Evolutionary conservation across 495 filamentous ascomycete genomes (phyloP).

Genomic region (Hypoxylon subgilvum): DNA sequence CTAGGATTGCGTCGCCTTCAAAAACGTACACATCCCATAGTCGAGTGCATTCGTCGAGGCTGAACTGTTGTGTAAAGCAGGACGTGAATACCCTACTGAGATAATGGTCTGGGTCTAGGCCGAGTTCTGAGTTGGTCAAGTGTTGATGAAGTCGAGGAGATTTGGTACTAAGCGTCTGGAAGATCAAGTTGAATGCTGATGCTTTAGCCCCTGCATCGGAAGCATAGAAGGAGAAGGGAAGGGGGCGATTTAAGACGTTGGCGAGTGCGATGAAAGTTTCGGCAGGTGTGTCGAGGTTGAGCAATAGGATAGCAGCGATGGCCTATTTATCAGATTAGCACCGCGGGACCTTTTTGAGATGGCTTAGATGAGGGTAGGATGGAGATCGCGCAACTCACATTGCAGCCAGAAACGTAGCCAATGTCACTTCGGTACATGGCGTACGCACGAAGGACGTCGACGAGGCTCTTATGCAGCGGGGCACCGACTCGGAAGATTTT

Average conservation of each 20-base stretch:
- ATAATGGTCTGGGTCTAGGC: slow-evolving; percentile 57
- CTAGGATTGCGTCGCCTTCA: slow-evolving; percentile 82
- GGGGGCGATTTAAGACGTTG: slow-evolving; percentile 85
- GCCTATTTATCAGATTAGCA: slow-evolving; percentile 56
- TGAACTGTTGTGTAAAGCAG: slow-evolving; percentile 60
- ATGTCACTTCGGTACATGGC: slow-evolving; percentile 93
- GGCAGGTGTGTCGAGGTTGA: slow-evolving; percentile 75
- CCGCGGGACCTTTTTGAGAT: not conserved
- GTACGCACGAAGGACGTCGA: slow-evolving; percentile 87
- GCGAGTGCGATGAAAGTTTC: slow-evolving; percentile 83
- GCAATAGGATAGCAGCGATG: slow-evolving; percentile 83
- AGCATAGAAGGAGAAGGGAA: slow-evolving; percentile 87
- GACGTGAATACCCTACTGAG: slow-evolving; percentile 58
- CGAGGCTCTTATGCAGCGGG: slow-evolving; percentile 74
- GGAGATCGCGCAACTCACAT: slow-evolving; percentile 59
- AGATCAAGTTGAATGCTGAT: slow-evolving; percentile 73
- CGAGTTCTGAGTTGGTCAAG: slow-evolving; percentile 56
- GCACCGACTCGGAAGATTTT: slow-evolving; percentile 80
- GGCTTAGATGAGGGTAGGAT: not conserved
- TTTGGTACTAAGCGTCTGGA: slow-evolving; percentile 74
- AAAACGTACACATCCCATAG: slow-evolving; percentile 96
- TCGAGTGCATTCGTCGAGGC: slow-evolving; percentile 74
- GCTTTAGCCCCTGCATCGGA: slow-evolving; percentile 73
- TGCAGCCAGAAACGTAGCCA: slow-evolving; percentile 85
- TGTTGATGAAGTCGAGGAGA: slow-evolving; percentile 72